These are phyloP conservation scores for Nicotiana tabacum DNA, from an alignment of 257 asterid genomes.

Conservation along the genomic window DNA sequence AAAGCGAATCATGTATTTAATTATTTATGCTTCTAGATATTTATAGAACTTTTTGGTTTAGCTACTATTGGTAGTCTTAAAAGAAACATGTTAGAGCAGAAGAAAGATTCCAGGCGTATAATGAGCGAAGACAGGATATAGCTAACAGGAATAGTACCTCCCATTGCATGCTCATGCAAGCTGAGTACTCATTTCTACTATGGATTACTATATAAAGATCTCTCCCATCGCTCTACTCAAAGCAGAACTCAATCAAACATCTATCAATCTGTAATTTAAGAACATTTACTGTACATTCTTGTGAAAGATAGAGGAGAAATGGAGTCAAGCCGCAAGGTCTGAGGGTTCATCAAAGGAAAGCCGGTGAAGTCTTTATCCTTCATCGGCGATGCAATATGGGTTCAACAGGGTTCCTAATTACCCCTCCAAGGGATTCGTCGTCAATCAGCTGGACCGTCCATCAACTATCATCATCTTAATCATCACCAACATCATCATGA, in stretches of 20 bases:
- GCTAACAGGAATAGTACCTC: too few relatives aligned
- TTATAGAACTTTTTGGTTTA: too few relatives aligned
- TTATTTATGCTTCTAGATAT: too few relatives aligned
- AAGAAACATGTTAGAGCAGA: too few relatives aligned
- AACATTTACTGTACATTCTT: not conserved
- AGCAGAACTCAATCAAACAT: not conserved
- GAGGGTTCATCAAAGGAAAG: slow-evolving; percentile 40
- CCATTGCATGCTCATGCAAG: too few relatives aligned
- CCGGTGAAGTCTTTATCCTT: slow-evolving; percentile 37
- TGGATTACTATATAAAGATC: too few relatives aligned
- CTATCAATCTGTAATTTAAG: not conserved
- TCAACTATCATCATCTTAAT: not conserved
- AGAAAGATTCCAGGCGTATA: too few relatives aligned
- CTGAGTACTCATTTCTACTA: too few relatives aligned
- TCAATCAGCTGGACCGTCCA: not conserved
- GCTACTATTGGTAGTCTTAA: too few relatives aligned
- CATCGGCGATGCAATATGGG: not conserved
- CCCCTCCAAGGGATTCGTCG: not conserved
- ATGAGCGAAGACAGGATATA: too few relatives aligned
- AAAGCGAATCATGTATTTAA: too few relatives aligned
- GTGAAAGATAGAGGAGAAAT: slow-evolving; percentile 6
- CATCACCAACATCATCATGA: not conserved
- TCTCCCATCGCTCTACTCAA: too few relatives aligned
- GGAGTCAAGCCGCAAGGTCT: slow-evolving; percentile 40
- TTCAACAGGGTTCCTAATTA: not conserved